Evolutionary conservation across 192 early-diverging fungal genomes (phyloP), one percentile per base, ranked within the genome.

Genomic region (Coemansia sp.): DNA sequence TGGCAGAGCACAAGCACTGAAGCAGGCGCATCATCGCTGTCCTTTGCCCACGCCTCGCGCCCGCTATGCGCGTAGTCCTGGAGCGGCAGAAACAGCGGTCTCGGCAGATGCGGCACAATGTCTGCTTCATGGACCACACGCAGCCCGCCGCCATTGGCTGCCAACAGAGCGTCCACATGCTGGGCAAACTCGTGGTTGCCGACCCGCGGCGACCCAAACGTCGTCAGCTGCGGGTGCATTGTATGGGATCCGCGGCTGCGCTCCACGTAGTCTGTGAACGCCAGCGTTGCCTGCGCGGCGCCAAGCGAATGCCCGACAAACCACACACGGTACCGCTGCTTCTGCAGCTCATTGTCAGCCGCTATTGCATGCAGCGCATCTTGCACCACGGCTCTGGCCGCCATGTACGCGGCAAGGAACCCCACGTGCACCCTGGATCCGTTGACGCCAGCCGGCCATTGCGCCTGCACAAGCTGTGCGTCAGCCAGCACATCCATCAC

Each of bases 251-350:
- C 26, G 10, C 7, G 5, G 1, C 9, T 34, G 12, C 46, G 56
- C 10, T 23, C 34, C 73, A 45, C 21, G 8, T 26, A 75, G 21
- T 80, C 78, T 1, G 52, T 59, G 21, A 55, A 64, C 2, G 73
- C 78, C 38, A 81, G 62, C 24, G 70, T 62, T 2, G 78, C 69
- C 43, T 81, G 73, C 0, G 78, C 78, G 1, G 60, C 78, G 33
- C 78, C 78, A 16, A 81, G 58, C 38, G 78, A 81, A 41, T 81
- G 78, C 18, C 78, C 78, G 2, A 70, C 62, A 64, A 81, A 81
- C 24, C 21, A 33, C 53, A 81, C 2, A 21, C 58, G 15, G 36
- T 81, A 76, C 2, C 15, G 6, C 30, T 30, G 30, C 30, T 12
- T n/a, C 63, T 1, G 30, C 30, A 30, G 30, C 30, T 30, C 30